Evolutionary conservation across 257 asterid genomes (phyloP), one percentile per base, ranked within the genome.

Genomic region (Plectranthus barbatus): DNA sequence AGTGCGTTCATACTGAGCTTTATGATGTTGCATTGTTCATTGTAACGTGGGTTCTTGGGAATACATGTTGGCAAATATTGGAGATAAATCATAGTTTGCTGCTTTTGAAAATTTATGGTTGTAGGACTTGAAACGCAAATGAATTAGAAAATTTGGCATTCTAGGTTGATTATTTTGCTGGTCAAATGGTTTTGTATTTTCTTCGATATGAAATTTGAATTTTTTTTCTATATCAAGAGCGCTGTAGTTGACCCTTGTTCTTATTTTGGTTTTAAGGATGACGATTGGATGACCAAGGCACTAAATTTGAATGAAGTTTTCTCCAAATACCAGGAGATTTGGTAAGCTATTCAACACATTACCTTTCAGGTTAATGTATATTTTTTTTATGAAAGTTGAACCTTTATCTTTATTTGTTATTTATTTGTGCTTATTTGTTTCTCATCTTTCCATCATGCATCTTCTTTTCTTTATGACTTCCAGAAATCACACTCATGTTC

Each of bases 261-360:
- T 36, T 37, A 68, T 62, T 49, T 62, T 29, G 69, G 56, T 46
- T 76, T 60, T 79, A 40, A 88, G 98, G 84, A 76, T 40, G 88
- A 80, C 45, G 59, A 68, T 64, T 88, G 96, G 96, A 80, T 75
- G 77, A 73, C 80, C 31, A 71, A 53, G 53, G 86, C 94, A 50
- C 69, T 72, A 29, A 72, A 81, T 76, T 77, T 91, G 86, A 84
- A 77, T 52, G 88, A 84, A 56, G 60, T 86, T 36, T 86, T 79
- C 70, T 23, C 69, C 56, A 80, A 79, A 53, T 81, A 86, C 76
- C 68, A 69, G 64, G 87, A 79, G 57, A 75, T 26, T 31, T 13
- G 85, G 96, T 91, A 71, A 74, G 83, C 39, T 48, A 33, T 29
- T 50, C 24, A 65, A 45, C 6, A 10, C 17, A 4, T 46, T 5